Conservation (phyloP, 2,329 filamentous ascomycete genomes). For the Cordyceps cateniannulata region DNA sequence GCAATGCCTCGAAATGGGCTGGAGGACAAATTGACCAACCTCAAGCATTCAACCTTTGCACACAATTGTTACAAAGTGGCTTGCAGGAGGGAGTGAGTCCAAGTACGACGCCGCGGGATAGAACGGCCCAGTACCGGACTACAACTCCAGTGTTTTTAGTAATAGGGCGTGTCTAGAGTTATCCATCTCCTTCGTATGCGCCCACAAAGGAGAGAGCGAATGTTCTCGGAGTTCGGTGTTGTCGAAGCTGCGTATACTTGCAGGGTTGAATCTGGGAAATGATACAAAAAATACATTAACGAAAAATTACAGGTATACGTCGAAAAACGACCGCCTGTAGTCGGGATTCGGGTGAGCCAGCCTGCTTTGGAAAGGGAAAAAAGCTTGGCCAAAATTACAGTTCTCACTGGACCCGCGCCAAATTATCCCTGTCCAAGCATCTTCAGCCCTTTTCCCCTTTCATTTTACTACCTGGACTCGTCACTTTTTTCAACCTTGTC, state of each 20-base stretch:
- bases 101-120: too few species aligned
- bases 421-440: background rate
- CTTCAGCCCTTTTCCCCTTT: background rate
- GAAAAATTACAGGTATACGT: background rate
- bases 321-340: background rate
- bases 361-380: background rate
- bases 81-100: background rate
- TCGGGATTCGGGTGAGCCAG: background rate
- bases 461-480: background rate
- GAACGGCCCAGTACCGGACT: background rate
- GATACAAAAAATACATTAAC: background rate
- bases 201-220: background rate
- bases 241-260: background rate
- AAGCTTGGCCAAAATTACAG: constrained; percentile 8
- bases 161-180: background rate
- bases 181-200: background rate
- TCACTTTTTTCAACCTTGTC: background rate
- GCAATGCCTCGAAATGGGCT: background rate
- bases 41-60: background rate
- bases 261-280: background rate
- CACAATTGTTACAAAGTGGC: background rate
- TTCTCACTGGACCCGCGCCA: constrained; percentile 7
- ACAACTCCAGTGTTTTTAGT: background rate
- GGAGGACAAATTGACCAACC: background rate
- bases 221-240: background rate